Base-by-base conservation (phyloP, 768 basidiomycete species). In the Termitomyces sp. region DNA sequence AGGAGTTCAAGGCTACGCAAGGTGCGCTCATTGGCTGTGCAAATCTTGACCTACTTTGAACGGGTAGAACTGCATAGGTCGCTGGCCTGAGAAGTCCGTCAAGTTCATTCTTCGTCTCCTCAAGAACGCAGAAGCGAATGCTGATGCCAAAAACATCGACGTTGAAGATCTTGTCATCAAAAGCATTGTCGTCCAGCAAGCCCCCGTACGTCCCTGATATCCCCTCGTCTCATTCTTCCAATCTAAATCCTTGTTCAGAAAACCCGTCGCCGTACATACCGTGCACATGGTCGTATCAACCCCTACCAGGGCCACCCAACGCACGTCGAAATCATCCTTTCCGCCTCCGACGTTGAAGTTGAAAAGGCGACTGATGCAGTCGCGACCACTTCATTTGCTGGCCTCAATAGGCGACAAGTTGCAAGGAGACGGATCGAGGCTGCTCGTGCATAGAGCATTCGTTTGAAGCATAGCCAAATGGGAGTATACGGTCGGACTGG, bases 81-180 rank as follows among this genome's bases (percentile, higher is more conserved):
- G 97, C 72, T 98, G 97, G 97, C 97, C 97, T 72, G 95, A 93
- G 80, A 98, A 99, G 80, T 98, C 94, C 52, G 86, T 97, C 76
- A 89, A 90, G 74, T 96, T 94, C 83, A 88, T 99, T 72, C 81
- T 88, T 61, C 87, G 92, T 65, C 85, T 99, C 54, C 76, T 99
- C 71, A 98, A 98, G 85, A 99, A 99, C 75, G 97, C 97, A 44
- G 96, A 98, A 75, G 88, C 97, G 65, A 99, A 99, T 74, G 97
- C 97, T 62, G 95, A 98, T 68, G 92, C 92, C 67, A 99, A 99
- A 82, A 92, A 86, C 76, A 79, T 99, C 63, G 91, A 93, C 57
- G 79, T 92, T 60, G 96, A 98, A 67, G 94, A 95, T 61, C 87
- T 99, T 56, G 65, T 76, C 72, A 95, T 98, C 84, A 94, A 90